Evolutionary conservation across 2,329 filamentous ascomycete genomes (phyloP).

Genomic region (Neophaeococcomyces aloes): DNA sequence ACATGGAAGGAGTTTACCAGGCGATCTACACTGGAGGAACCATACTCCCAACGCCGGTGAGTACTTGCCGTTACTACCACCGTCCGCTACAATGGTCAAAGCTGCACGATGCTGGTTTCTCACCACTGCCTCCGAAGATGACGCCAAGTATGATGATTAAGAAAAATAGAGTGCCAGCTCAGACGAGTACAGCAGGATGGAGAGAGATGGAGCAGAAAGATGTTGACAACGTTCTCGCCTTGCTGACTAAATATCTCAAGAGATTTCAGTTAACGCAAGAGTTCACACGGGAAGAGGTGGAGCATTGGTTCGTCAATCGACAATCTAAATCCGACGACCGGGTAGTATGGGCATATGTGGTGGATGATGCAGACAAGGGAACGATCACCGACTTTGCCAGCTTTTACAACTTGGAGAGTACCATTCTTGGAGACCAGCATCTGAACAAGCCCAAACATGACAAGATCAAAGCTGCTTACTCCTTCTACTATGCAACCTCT

Average conservation of each 20-base stretch:
- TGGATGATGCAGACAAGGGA: slow-evolving; percentile 57
- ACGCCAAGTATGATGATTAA: slow-evolving; percentile 77
- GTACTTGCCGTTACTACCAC: slow-evolving; percentile 91
- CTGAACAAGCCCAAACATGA: slow-evolving; percentile 47
- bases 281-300: slow-evolving; percentile 68
- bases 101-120: slow-evolving; percentile 89
- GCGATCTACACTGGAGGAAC: slow-evolving; percentile 92
- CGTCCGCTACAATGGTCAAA: slow-evolving; percentile 92
- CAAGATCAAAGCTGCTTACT: slow-evolving; percentile 77
- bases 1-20: slow-evolving; percentile 78
- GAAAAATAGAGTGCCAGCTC: slow-evolving; percentile 71
- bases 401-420: slow-evolving; percentile 91
- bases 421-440: slow-evolving; percentile 51
- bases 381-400: slow-evolving; percentile 95
- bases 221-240: slow-evolving; percentile 59
- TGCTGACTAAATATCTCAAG: slow-evolving; percentile 66
- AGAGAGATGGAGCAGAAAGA: slow-evolving; percentile 73
- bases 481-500: slow-evolving; percentile 94
- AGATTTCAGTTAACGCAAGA: slow-evolving; percentile 77
- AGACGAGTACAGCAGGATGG: slow-evolving; percentile 62
- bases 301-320: slow-evolving; percentile 77
- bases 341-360: slow-evolving; percentile 88
- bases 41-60: slow-evolving; percentile 81
- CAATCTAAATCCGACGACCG: slow-evolving; percentile 49
- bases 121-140: slow-evolving; percentile 69